These are phyloP conservation scores for Thielaviopsis musarum DNA, from an alignment of 2,329 filamentous ascomycete genomes.

Conservation along the genomic window DNA sequence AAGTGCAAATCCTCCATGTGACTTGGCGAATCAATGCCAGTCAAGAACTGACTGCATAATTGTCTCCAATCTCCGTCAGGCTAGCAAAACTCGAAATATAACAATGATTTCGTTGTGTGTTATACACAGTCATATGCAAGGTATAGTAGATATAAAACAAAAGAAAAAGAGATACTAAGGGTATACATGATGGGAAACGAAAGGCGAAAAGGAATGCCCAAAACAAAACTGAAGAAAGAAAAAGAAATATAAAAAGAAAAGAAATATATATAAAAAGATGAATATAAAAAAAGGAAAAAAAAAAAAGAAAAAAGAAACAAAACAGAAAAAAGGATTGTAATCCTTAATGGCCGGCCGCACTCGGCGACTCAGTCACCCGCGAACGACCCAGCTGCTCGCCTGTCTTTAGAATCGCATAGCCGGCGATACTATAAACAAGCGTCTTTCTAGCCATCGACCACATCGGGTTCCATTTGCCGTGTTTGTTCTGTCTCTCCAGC, in stretches of 20 bases:
- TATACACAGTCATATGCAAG: neutral
- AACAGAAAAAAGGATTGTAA: neutral
- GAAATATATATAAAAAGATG: neutral
- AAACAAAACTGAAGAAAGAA: neutral
- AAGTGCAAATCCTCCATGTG: neutral
- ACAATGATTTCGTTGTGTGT: no score
- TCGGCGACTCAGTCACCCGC: constrained; percentile 23
- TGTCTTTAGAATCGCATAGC: constrained; percentile 1
- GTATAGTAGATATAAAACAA: neutral
- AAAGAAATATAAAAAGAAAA: no score
- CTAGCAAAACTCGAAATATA: no score
- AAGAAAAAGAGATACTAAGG: constrained; percentile 2
- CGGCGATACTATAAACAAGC: constrained; percentile 8
- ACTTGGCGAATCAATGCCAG: neutral
- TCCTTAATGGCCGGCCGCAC: constrained; percentile 39
- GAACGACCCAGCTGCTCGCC: constrained; percentile 1
- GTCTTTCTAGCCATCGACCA: constrained; percentile 11
- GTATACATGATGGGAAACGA: neutral
- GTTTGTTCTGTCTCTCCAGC: constrained; percentile 1
- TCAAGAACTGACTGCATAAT: neutral
- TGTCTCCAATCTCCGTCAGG: neutral
- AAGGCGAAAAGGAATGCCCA: neutral
- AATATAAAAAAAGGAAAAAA: constrained; percentile 24
- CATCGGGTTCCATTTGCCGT: neutral
- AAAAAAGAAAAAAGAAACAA: neutral